Percentiles rank a stretch among this genome's conserved stretches.
phyloP scores from a whole-genome alignment of 179 eudicot species.

The Silene coronaria region DNA sequence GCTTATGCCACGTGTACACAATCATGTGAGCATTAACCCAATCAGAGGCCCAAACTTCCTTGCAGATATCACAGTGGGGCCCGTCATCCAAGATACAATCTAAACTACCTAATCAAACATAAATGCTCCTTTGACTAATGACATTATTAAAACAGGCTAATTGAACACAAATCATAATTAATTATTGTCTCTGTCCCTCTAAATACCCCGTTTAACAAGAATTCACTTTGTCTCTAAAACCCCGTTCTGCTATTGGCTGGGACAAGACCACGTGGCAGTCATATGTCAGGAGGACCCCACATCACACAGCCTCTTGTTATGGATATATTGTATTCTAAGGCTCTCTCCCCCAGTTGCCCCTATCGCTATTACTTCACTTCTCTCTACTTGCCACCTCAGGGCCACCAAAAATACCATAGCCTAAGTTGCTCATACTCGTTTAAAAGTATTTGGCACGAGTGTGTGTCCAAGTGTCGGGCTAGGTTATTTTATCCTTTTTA shows the following conservation, averaged over 20 bases:
- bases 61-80: constrained; percentile 26
- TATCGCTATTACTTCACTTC: constrained; percentile 32
- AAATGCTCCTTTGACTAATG: constrained; percentile 3
- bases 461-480: too few relatives aligned
- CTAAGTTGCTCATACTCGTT: too few relatives aligned
- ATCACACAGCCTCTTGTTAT: constrained; percentile 39
- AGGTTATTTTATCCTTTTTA: too few relatives aligned
- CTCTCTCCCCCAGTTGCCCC: constrained; percentile 32
- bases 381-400: constrained; percentile 34
- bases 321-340: constrained; percentile 41
- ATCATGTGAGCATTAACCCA: constrained; percentile 26
- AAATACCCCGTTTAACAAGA: constrained; percentile 19
- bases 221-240: constrained; percentile 9
- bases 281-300: constrained; percentile 46
- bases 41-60: constrained; percentile 19
- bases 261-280: constrained; percentile 65
- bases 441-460: too few relatives aligned
- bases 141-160: constrained; percentile 12
- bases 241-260: constrained; percentile 28
- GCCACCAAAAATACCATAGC: constrained; percentile 29
- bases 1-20: constrained; percentile 27
- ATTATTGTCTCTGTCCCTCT: neutral
- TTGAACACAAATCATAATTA: constrained; percentile 15
- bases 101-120: constrained; percentile 14
- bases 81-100: constrained; percentile 18